Evolutionary conservation across 1,139 yeast species (phyloP), one percentile per base, ranked within the genome.

Genomic region (Candida sp.): DNA sequence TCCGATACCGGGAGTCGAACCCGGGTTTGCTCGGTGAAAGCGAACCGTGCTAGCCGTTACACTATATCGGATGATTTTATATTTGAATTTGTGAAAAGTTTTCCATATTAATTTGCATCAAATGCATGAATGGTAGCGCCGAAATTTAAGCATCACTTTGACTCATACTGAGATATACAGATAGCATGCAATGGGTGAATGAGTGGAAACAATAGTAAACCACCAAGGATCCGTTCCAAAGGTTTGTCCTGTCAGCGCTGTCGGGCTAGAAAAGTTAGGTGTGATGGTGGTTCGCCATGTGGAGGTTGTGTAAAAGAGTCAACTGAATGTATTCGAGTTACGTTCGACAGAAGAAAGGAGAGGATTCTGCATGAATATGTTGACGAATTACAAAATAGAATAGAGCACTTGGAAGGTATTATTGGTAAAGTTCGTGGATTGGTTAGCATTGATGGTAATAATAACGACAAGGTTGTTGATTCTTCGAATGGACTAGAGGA

Each of bases 1-100:
- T 80, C 85, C 85, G 84, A 79, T 79, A 75, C 85, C 81, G 85
- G 86, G 86, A 80, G 82, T 81, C 83, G 86, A 81, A 81, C 86
- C 85, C 85, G 81, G 86, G 82, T 77, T 74, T 80, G 84, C 84
- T 77, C 85, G 83, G 86, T 80, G 85, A 81, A 79, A 81, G 84
- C 83, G 84, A 76, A 79, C 84, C 82, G 84, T 81, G 86, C 82
- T 81, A 81, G 81, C 86, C 86, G 83, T 79, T 81, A 81, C 85
- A 81, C 86, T 77, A 81, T 75, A 81, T 79, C 85, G 85, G 84
- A 80, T 36, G 35, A 30, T 36, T 44, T 34, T 22, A 33, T 22
- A 29, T 21, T 21, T 9, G 12, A 33, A n/a, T n/a, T n/a, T n/a
- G n/a, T n/a, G n/a, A n/a, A n/a, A n/a, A n/a, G n/a, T n/a, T n/a